Percentiles rank a stretch among this genome's conserved stretches.
phyloP scores from a whole-genome alignment of 192 early-diverging fungal species.

The Mortierella hygrophila region DNA sequence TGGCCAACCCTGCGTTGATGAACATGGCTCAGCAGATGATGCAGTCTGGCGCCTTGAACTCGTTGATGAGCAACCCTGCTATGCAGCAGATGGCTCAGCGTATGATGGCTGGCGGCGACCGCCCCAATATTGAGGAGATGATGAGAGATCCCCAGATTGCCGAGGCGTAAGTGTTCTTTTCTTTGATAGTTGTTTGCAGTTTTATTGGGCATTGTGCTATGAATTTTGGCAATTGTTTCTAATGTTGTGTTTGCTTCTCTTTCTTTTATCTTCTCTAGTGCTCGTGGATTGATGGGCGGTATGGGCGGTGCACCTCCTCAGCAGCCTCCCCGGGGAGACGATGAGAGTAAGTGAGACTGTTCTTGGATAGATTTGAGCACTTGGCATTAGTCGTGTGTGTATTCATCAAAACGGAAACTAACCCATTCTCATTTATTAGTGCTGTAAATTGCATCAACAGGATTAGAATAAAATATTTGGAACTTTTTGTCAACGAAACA shows the following conservation, averaged over 20 bases:
- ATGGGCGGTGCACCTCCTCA: slow-evolving; percentile 50
- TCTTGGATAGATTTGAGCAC: background rate
- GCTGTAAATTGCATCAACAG: slow-evolving; percentile 18
- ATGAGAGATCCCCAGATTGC: slow-evolving; percentile 81
- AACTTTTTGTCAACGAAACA: background rate
- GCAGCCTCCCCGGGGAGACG: slow-evolving; percentile 17
- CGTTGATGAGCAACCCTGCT: slow-evolving; percentile 93
- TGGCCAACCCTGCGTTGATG: slow-evolving; percentile 97
- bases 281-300: slow-evolving; percentile 57
- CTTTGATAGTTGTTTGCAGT: background rate
- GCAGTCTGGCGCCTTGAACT: slow-evolving; percentile 83
- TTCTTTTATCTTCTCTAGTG: slow-evolving; percentile 38
- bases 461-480: background rate
- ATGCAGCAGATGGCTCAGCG: slow-evolving; percentile 88
- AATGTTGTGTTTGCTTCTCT: background rate
- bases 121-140: slow-evolving; percentile 68
- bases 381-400: background rate
- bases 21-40: slow-evolving; percentile 95
- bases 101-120: slow-evolving; percentile 79
- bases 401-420: background rate
- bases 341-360: slow-evolving; percentile 22
- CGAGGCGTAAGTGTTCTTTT: slow-evolving; percentile 63
- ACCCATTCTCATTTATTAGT: background rate
- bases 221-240: background rate
- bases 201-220: background rate